A percentile compares a stretch with the other conserved stretches of the same genome.
These are phyloP conservation scores for Pouteria glomerata DNA, from an alignment of 148 eudicot species.

Conservation along the genomic window DNA sequence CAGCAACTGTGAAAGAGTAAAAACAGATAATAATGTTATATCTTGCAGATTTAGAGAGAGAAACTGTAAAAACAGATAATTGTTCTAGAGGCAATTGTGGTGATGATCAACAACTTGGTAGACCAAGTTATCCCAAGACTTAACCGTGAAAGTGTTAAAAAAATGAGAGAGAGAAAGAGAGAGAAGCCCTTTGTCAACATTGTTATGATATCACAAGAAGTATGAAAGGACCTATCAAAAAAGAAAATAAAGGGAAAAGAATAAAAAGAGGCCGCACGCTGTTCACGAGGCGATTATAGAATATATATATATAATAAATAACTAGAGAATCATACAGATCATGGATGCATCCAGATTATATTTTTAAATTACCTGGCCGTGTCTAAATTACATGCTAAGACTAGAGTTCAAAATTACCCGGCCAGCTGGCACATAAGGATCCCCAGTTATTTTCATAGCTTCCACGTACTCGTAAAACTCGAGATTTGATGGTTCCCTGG, in stretches of 20 bases:
- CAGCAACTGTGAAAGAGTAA: conserved; percentile 4
- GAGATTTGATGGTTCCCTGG: conserved; percentile 40
- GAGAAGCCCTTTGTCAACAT: background rate
- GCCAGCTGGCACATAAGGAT: conserved; percentile 96
- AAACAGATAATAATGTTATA: background rate
- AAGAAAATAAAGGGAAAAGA: background rate
- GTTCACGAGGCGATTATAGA: too few relatives aligned
- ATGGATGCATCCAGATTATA: too few relatives aligned
- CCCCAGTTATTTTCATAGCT: conserved; percentile 93
- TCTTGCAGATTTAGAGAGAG: background rate
- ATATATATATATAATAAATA: too few relatives aligned
- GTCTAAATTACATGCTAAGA: background rate
- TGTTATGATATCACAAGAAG: conserved; percentile 5
- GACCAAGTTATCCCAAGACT: background rate
- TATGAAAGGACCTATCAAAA: background rate
- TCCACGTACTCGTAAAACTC: conserved; percentile 97
- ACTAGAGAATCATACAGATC: background rate
- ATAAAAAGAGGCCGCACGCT: too few relatives aligned
- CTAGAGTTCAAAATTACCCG: conserved; percentile 41
- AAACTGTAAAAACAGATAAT: background rate
- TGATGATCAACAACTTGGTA: background rate
- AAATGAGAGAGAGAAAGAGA: background rate
- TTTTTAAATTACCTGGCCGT: background rate
- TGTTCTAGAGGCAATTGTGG: background rate
- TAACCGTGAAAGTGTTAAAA: conserved; percentile 5